Percentiles rank a stretch among this genome's conserved stretches.
phyloP scores from a whole-genome alignment of 176 grass and related monocot species.

The Pontederia crassipes region DNA sequence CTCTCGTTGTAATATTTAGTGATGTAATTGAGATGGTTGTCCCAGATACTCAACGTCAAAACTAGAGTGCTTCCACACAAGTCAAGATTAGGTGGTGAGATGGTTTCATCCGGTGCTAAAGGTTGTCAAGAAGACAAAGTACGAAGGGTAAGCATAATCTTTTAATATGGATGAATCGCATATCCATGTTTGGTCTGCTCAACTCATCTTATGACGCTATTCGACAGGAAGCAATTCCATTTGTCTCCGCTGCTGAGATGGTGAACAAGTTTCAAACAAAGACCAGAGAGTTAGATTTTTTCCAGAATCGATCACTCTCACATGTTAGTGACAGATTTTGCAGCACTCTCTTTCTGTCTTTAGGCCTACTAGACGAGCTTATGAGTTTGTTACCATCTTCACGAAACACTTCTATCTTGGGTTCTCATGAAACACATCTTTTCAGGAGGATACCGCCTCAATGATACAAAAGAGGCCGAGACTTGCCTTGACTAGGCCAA shows the following conservation, averaged over 20 bases:
- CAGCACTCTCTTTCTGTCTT: neutral
- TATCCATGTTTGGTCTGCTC: constrained; percentile 12
- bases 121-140: constrained; percentile 15
- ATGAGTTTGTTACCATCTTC: neutral
- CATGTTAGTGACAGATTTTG: constrained; percentile 42
- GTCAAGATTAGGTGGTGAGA: constrained; percentile 37
- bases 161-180: neutral
- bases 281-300: constrained; percentile 48
- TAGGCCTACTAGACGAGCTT: neutral
- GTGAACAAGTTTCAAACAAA: constrained; percentile 82
- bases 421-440: neutral
- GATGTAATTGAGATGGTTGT: neutral
- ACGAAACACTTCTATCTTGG: no score
- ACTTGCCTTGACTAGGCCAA: constrained; percentile 81
- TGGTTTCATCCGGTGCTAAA: constrained; percentile 23
- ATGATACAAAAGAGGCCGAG: constrained; percentile 42
- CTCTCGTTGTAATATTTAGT: neutral
- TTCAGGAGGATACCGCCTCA: constrained; percentile 49
- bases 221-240: constrained; percentile 40
- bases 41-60: constrained; percentile 78
- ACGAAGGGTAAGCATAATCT: constrained; percentile 32
- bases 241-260: constrained; percentile 76
- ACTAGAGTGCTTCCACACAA: constrained; percentile 53
- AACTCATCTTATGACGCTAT: neutral
- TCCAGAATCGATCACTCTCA: constrained; percentile 29